Base-by-base conservation (phyloP, 2,329 filamentous ascomycete genomes). In the Leptoxyphium fumago region DNA sequence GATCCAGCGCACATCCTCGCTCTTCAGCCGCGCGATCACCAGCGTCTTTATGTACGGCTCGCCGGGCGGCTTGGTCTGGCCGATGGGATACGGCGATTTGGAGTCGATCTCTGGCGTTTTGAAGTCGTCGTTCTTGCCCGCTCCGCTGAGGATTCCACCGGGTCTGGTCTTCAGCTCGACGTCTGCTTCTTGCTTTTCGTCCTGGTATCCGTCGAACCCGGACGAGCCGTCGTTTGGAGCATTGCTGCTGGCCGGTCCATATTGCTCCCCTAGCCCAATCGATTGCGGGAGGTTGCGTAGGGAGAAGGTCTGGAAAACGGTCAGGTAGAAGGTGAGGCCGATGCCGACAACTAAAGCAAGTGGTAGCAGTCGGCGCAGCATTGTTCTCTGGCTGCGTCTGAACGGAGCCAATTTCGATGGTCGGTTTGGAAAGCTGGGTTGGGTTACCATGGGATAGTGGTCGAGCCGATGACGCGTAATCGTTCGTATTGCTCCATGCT, bases 1-100 rank as follows among this genome's bases (percentile, higher is more conserved):
- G n/a, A 78, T 68, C 76, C 76, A 79, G 28, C 54, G 56, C 2
- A 68, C 65, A 45, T 75, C 65, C 53, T 78, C 73, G 2, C 61
- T 56, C 45, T 67, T 68, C 17, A 68, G 68, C 40, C 68, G 67
- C 1, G 75, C 67, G 41, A 78, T 64, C 5, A 80, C 71, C 18
- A 80, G 55, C 1, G 62, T 65, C 21, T 70, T 71, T 2, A 72
- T 72, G 52, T 75, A 78, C 36, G 67, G 67, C 47, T 65, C 63
- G 1, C 68, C 68, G 0, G 63, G 50, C 0, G 70, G 65, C 46
- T 70, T 68, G 7, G 63, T 58, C 2, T 55, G 50, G 2, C 61
- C 59, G 29, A 55, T 29, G n/a, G 56, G 48, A 45, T 58, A 58
- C 2, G 54, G 56, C 29, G 48, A 52, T 40, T 44, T 47, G 21